Conservation (phyloP, 257 asterid species). For the Lycium barbarum region DNA sequence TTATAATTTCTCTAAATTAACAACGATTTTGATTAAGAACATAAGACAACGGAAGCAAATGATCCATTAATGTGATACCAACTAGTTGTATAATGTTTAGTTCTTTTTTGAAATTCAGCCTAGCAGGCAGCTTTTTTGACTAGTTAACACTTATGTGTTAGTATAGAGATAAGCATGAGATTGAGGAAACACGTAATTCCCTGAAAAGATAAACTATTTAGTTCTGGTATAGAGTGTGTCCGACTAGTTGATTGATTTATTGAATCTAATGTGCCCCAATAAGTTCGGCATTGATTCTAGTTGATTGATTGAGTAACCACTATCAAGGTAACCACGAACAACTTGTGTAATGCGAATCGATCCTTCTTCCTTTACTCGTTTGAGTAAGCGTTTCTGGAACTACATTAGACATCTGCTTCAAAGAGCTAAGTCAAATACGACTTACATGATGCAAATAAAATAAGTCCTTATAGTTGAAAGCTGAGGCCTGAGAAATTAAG, state of each 20-base stretch:
- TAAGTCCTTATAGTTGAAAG: conserved; percentile 17
- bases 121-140: neutral
- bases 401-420: conserved; percentile 11
- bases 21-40: neutral
- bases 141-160: too few species aligned
- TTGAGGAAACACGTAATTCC: neutral
- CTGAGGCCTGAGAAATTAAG: conserved; percentile 16
- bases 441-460: neutral
- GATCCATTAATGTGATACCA: neutral
- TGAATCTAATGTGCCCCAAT: conserved; percentile 16
- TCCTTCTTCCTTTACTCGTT: neutral
- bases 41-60: neutral
- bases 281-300: neutral
- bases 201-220: neutral
- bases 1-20: neutral
- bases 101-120: neutral
- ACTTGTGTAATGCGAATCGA: neutral
- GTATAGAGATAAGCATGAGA: neutral
- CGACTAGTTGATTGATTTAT: neutral
- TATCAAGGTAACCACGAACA: neutral
- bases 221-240: neutral
- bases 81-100: neutral
- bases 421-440: conserved; percentile 5
- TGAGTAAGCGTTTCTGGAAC: neutral
- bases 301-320: conserved; percentile 2